A percentile compares a stretch with the other conserved stretches of the same genome.
Evolutionary conservation across 768 basidiomycete genomes (phyloP).

Genomic region (Hygrophorus pudorinus): DNA sequence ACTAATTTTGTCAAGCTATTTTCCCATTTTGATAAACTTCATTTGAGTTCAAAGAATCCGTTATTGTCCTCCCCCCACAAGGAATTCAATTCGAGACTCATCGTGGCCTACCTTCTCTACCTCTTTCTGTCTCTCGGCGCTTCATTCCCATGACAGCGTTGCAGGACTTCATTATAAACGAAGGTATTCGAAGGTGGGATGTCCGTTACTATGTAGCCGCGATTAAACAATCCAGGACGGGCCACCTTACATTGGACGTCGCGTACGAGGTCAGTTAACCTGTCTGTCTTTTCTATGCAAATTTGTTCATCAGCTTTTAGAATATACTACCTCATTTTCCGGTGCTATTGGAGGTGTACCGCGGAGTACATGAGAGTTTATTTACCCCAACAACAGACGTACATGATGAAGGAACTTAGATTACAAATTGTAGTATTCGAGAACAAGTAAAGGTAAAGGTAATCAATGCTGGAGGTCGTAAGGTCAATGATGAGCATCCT

Average conservation of each 20-base stretch:
- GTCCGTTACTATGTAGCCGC: slow-evolving; percentile 58
- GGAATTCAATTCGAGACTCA: slow-evolving; percentile 72
- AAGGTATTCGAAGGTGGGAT: slow-evolving; percentile 64
- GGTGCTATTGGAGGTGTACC: slow-evolving; percentile 50
- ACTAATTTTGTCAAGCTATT: not conserved
- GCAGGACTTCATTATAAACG: slow-evolving; percentile 62
- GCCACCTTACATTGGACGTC: slow-evolving; percentile 33
- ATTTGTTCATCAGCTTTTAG: slow-evolving; percentile 24
- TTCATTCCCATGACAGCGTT: slow-evolving; percentile 52
- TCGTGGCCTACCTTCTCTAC: slow-evolving; percentile 39
- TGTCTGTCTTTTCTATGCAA: not conserved
- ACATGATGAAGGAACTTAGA: not conserved
- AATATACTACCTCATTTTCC: slow-evolving; percentile 54
- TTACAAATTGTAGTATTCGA: not conserved
- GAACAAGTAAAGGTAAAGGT: not conserved
- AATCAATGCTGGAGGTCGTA: slow-evolving; percentile 10
- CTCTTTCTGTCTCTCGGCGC: slow-evolving; percentile 28
- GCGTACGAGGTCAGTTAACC: slow-evolving; percentile 45
- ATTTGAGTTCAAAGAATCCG: slow-evolving; percentile 46
- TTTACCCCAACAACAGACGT: not conserved
- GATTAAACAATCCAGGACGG: slow-evolving; percentile 23
- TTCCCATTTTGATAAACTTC: slow-evolving; percentile 4
- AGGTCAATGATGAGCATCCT: slow-evolving; percentile 30
- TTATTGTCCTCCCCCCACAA: slow-evolving; percentile 53
- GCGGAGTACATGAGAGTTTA: slow-evolving; percentile 34